Conservation (phyloP, 2,329 filamentous ascomycete species). For the Didymella exigua region DNA sequence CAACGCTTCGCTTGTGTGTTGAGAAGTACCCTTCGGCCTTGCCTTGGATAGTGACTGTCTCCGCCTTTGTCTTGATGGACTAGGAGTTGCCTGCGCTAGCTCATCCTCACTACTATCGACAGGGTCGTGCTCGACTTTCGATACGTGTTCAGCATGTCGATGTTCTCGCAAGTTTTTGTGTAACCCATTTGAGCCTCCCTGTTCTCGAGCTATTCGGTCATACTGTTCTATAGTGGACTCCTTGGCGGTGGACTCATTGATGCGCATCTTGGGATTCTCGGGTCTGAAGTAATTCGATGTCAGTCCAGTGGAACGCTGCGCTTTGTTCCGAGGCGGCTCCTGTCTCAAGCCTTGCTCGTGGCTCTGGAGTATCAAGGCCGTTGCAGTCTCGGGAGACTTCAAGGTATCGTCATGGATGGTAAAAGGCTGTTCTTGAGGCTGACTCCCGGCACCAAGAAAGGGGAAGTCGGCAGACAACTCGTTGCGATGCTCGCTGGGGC, state of each 20-base stretch:
- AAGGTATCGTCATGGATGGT: background rate
- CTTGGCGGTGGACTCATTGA: constrained; percentile 31
- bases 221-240: background rate
- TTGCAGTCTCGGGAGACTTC: background rate
- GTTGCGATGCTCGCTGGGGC: background rate
- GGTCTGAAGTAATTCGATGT: constrained; percentile 21
- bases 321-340: background rate
- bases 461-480: background rate
- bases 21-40: constrained; percentile 4
- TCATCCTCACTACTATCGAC: constrained; percentile 25
- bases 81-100: constrained; percentile 13
- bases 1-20: background rate
- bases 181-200: no score
- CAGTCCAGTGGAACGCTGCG: background rate
- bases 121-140: background rate
- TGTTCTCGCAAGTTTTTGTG: no score
- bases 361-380: constrained; percentile 6
- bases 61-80: background rate
- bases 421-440: background rate
- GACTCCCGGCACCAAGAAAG: background rate
- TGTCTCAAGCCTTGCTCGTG: constrained; percentile 23
- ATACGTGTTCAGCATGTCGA: background rate
- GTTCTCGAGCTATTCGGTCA: background rate
- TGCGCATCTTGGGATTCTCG: constrained; percentile 14
- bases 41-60: constrained; percentile 5